Percentiles rank a stretch among this genome's conserved stretches.
phyloP scores from a whole-genome alignment of 1,284 basidiomycete species.

The Ganoderma leucocontextum region DNA sequence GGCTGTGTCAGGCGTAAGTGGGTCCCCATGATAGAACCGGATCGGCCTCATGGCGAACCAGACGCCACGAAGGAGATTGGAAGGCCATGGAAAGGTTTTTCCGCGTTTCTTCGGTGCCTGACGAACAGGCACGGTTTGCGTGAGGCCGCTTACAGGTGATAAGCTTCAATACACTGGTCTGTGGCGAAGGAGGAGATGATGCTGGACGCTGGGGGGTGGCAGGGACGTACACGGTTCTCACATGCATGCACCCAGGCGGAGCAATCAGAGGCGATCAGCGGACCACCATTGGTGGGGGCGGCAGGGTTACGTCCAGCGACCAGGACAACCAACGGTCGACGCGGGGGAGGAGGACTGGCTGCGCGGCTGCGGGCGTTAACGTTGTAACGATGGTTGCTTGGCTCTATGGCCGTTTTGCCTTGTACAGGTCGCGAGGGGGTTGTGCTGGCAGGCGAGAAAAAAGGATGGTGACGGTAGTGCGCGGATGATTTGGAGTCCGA shows the following conservation, averaged over 20 bases:
- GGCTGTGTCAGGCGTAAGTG: slow-evolving; percentile 24
- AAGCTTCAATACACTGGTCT: slow-evolving; percentile 17
- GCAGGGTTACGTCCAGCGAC: slow-evolving; percentile 2
- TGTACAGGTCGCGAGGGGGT: not conserved
- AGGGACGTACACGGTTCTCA: slow-evolving; percentile 19
- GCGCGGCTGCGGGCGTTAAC: not conserved
- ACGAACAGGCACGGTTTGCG: slow-evolving; percentile 29
- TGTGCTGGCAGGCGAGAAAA: not conserved
- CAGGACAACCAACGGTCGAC: not conserved
- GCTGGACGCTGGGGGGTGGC: slow-evolving; percentile 15
- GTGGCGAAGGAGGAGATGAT: slow-evolving; percentile 13
- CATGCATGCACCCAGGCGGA: slow-evolving; percentile 20
- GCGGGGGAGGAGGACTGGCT: slow-evolving; percentile 1
- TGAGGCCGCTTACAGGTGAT: slow-evolving; percentile 25
- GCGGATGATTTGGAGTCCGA: slow-evolving; percentile 9
- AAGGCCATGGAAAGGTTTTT: slow-evolving; percentile 26
- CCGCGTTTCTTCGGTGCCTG: slow-evolving; percentile 32
- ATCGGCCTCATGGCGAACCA: slow-evolving; percentile 27
- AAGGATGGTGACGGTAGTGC: slow-evolving; percentile 7
- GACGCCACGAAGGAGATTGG: slow-evolving; percentile 26
- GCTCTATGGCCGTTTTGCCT: not conserved
- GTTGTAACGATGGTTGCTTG: not conserved
- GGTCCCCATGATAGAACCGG: slow-evolving; percentile 24
- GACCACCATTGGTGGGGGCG: slow-evolving; percentile 16
- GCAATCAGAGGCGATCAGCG: slow-evolving; percentile 34